These are phyloP conservation scores for Geotrichum europaeum DNA, from an alignment of 1,139 yeast genomes.

Conservation along the genomic window DNA sequence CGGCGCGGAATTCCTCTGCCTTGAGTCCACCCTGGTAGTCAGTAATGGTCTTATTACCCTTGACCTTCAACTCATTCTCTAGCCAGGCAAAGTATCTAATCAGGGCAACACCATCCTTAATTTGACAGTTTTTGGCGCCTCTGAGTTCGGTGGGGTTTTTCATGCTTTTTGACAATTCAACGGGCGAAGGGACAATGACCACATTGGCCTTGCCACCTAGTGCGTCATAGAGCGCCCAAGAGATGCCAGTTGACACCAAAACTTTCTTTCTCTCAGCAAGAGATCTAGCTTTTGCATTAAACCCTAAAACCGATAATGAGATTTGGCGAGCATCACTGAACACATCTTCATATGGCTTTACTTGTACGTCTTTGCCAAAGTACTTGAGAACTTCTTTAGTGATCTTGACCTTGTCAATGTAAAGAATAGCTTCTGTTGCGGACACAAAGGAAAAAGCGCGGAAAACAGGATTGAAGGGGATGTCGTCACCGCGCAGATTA, in stretches of 20 bases:
- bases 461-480: constrained; percentile 87
- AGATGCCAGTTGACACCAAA: constrained; percentile 57
- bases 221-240: constrained; percentile 75
- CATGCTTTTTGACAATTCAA: constrained; percentile 69
- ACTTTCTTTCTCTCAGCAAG: constrained; percentile 33
- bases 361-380: constrained; percentile 29
- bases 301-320: constrained; percentile 35
- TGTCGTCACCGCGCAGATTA: constrained; percentile 81
- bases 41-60: constrained; percentile 54
- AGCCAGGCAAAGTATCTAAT: constrained; percentile 82
- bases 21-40: constrained; percentile 77
- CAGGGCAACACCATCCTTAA: constrained; percentile 82
- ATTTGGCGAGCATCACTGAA: constrained; percentile 31
- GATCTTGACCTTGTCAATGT: constrained; percentile 65
- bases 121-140: constrained; percentile 74
- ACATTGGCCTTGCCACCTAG: constrained; percentile 41
- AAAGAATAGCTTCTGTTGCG: constrained; percentile 51
- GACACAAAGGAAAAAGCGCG: constrained; percentile 72
- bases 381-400: constrained; percentile 36
- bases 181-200: constrained; percentile 47
- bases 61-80: constrained; percentile 48
- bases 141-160: constrained; percentile 68
- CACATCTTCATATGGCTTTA: constrained; percentile 35
- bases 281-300: constrained; percentile 16
- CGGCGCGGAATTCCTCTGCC: constrained; percentile 52